These are phyloP conservation scores for Pholiota microspora DNA, from an alignment of 768 basidiomycete species.

Conservation along the genomic window DNA sequence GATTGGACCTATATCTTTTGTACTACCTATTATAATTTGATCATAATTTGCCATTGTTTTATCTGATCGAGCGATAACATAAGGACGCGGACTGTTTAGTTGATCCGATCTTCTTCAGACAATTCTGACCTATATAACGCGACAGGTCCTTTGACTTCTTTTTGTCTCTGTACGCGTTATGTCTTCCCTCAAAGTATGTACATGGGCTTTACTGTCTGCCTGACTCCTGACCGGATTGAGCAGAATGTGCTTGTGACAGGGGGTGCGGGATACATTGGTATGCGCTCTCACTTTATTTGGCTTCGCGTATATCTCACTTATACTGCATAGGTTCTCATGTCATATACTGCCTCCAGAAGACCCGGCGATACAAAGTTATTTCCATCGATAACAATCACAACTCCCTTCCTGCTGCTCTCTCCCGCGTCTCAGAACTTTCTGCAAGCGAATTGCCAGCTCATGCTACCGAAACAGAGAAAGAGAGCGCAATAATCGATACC, in stretches of 20 bases:
- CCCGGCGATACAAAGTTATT: slow-evolving; percentile 88
- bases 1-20: neutral
- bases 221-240: slow-evolving; percentile 21
- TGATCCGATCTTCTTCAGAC: slow-evolving; percentile 23
- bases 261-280: slow-evolving; percentile 90
- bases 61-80: slow-evolving; percentile 20
- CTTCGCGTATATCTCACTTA: slow-evolving; percentile 13
- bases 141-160: neutral
- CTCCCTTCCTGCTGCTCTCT: slow-evolving; percentile 73
- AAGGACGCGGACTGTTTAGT: slow-evolving; percentile 11
- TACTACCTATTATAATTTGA: neutral
- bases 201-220: slow-evolving; percentile 12
- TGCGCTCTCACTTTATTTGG: slow-evolving; percentile 14
- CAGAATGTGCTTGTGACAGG: slow-evolving; percentile 52
- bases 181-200: slow-evolving; percentile 46
- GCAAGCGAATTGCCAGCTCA: slow-evolving; percentile 64
- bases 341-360: slow-evolving; percentile 81
- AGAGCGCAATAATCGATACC: slow-evolving; percentile 71
- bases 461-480: slow-evolving; percentile 64
- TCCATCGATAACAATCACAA: slow-evolving; percentile 96
- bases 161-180: slow-evolving; percentile 14
- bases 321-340: slow-evolving; percentile 81
- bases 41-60: slow-evolving; percentile 4
- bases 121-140: slow-evolving; percentile 3
- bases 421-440: slow-evolving; percentile 79